Evolutionary conservation across 2,329 filamentous ascomycete species (phyloP), one percentile per base, ranked within the genome.

Genomic region (Aspergillus pseudoglaucus): DNA sequence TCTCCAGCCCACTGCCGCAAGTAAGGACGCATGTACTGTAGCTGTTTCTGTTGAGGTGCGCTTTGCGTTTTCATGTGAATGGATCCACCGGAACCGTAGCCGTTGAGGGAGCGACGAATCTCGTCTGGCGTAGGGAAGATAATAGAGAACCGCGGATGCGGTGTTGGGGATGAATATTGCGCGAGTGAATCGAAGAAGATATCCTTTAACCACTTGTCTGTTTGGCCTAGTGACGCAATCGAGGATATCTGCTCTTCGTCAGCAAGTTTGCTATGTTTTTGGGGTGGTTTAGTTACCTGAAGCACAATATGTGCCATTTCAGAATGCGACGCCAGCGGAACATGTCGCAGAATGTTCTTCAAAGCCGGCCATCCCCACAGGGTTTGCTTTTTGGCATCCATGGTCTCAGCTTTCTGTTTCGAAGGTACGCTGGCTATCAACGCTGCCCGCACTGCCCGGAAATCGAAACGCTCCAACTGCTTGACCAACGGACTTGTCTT

Each of bases 71-170:
- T 93, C 59, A 83, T 88, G 60, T 95, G 89, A 47, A 95, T 93
- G 0, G 88, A 91, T 1, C 69, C 78, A 0, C 90, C 90, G 0
- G 88, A 88, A 2, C 59, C 66, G 60, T 95, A 95, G 5, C 90
- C 90, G 59, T 90, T 85, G 0, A 95, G 64, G 0, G 85, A 90
- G 37, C 73, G 73, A 14, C 88, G 80, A 48, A 95, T 86, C 62
- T 95, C 88, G 45, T 87, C 78, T 0, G 85, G 74, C 0, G 88
- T 91, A 0, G 90, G 90, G 56, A 91, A 95, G 4, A 95, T 78
- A 33, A 95, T 75, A 44, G 82, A 85, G 67, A 86, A 84, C 4
- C 68, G 73, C 1, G 82, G 77, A 17, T 66, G 68, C 1, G 22
- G 15, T 5, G 37, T 25, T 10, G 15, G 40, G 12, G 53, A 52